Evolutionary conservation across 257 asterid genomes (phyloP).

Genomic region (Buddleja alternifolia): DNA sequence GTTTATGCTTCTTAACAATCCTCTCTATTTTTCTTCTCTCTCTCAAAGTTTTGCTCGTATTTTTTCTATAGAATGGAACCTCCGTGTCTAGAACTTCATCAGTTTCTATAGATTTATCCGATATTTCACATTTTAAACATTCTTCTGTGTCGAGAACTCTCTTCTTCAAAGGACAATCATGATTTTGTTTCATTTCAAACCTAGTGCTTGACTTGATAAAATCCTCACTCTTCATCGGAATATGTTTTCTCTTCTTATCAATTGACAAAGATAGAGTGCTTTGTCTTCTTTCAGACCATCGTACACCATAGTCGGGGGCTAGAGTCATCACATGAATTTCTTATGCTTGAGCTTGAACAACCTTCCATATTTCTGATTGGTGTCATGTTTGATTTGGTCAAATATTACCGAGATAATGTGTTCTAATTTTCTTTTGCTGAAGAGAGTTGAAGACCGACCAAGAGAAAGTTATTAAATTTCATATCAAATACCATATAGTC

Average conservation of each 20-base stretch:
- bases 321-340: not conserved
- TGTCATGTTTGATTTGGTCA: not conserved
- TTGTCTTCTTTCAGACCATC: too few relatives aligned
- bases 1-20: not conserved
- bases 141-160: not conserved
- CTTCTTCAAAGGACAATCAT: not conserved
- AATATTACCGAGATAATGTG: not conserved
- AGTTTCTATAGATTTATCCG: too few relatives aligned
- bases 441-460: too few relatives aligned
- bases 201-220: not conserved
- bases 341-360: not conserved
- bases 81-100: too few relatives aligned
- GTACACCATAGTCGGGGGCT: too few relatives aligned
- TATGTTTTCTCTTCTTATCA: not conserved
- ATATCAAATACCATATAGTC: not conserved
- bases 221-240: not conserved
- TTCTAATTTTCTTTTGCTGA: not conserved
- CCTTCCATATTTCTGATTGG: not conserved
- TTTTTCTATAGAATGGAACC: not conserved
- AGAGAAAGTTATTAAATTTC: not conserved
- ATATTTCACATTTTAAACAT: not conserved
- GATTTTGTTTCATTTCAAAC: not conserved
- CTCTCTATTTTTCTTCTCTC: not conserved
- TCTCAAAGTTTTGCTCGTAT: not conserved
- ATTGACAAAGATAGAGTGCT: too few relatives aligned